These are phyloP conservation scores for Thinopyrum elongatum DNA, from an alignment of 176 grass and related monocot species.

Conservation along the genomic window DNA sequence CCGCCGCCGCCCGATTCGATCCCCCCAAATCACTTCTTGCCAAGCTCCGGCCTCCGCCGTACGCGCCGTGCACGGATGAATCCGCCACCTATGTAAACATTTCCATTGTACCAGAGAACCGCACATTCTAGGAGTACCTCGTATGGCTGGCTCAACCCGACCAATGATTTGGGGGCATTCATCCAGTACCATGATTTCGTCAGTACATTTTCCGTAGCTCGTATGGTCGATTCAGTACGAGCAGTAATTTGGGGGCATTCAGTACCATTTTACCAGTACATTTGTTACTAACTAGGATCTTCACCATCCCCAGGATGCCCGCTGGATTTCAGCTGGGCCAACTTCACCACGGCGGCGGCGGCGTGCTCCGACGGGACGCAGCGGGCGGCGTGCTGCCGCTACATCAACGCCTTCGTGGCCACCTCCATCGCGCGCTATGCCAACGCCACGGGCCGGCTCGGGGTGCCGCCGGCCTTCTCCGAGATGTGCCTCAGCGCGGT, in stretches of 20 bases:
- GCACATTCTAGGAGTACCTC: background rate
- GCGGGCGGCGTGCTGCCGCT: slow-evolving; percentile 74
- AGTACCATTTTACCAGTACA: background rate
- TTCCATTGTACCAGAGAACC: background rate
- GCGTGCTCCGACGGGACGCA: slow-evolving; percentile 66
- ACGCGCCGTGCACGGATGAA: background rate
- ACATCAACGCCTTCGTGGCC: slow-evolving; percentile 95
- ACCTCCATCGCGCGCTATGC: slow-evolving; percentile 81
- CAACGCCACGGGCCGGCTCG: slow-evolving; percentile 76
- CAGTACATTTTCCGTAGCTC: background rate
- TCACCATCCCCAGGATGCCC: slow-evolving; percentile 55
- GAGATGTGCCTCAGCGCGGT: slow-evolving; percentile 73
- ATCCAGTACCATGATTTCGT: background rate
- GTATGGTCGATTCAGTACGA: background rate
- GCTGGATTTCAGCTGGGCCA: slow-evolving; percentile 88
- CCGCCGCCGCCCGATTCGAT: slow-evolving; percentile 6
- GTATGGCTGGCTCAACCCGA: background rate
- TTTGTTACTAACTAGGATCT: background rate
- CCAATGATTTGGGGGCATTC: background rate
- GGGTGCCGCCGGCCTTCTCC: slow-evolving; percentile 76
- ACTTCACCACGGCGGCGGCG: slow-evolving; percentile 64
- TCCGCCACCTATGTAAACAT: background rate
- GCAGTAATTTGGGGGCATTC: background rate
- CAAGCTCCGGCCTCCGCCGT: background rate
- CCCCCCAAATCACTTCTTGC: background rate